A percentile compares a stretch with the other conserved stretches of the same genome.
Conservation (phyloP, 495 filamentous ascomycete species). For the Xylaria scruposa region DNA sequence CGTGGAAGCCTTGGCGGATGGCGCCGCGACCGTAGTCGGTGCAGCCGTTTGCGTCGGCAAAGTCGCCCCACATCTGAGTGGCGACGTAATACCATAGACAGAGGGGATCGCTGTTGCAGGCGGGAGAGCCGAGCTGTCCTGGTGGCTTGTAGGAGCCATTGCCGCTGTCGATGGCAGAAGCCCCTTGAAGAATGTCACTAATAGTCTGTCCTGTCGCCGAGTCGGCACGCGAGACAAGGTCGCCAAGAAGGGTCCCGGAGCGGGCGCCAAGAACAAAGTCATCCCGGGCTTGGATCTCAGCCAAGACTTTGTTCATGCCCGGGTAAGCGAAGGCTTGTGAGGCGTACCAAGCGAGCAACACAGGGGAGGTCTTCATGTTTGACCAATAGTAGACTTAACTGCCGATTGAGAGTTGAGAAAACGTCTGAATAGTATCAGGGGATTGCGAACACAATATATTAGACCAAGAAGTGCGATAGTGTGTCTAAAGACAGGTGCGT, state of each 20-base stretch:
- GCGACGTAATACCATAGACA: conserved; percentile 53
- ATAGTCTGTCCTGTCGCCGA: conserved; percentile 35
- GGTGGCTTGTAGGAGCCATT: conserved; percentile 32
- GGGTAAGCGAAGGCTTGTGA: conserved; percentile 35
- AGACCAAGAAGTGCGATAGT: background rate
- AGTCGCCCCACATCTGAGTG: conserved; percentile 43
- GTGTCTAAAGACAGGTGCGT: background rate
- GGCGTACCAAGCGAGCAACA: conserved; percentile 22
- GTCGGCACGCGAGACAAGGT: conserved; percentile 38
- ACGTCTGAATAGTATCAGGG: background rate
- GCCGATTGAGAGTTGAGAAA: background rate
- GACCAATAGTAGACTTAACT: background rate
- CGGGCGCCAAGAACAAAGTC: conserved; percentile 30
- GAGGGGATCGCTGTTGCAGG: conserved; percentile 45
- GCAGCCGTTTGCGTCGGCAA: conserved; percentile 38
- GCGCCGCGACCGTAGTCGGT: conserved; percentile 44
- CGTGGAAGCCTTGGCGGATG: conserved; percentile 51
- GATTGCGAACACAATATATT: background rate
- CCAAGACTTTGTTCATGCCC: conserved; percentile 35
- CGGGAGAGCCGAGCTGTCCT: conserved; percentile 31
- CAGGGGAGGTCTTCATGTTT: conserved; percentile 28
- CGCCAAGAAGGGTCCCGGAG: conserved; percentile 44
- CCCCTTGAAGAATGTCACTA: conserved; percentile 37
- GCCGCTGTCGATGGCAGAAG: conserved; percentile 32
- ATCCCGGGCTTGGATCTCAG: conserved; percentile 33